Percentiles rank a stretch among this genome's conserved stretches.
Conservation (phyloP, 2,329 filamentous ascomycete species). For the Pyrenochaeta sp. region DNA sequence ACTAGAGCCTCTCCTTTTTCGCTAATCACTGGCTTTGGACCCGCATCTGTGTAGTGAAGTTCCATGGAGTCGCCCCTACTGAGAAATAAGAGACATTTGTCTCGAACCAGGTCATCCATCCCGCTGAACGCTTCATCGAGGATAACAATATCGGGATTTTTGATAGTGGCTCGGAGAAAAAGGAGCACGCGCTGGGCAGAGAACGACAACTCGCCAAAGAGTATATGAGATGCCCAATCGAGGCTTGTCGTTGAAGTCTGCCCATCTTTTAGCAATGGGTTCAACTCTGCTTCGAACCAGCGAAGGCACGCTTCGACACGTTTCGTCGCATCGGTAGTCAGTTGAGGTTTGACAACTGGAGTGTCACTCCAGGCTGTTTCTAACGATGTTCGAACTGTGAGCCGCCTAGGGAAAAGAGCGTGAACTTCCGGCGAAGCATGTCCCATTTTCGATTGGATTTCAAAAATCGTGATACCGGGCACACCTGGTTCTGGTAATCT, state of each 20-base stretch:
- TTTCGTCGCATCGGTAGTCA: conserved; percentile 64
- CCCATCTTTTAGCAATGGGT: conserved; percentile 53
- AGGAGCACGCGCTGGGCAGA: conserved; percentile 84
- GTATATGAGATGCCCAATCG: conserved; percentile 71
- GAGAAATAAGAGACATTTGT: conserved; percentile 86
- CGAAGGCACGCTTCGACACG: conserved; percentile 73
- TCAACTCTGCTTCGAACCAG: conserved; percentile 83
- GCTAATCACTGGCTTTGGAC: conserved; percentile 51
- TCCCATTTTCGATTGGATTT: conserved; percentile 87
- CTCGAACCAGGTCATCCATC: conserved; percentile 68
- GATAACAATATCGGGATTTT: conserved; percentile 57
- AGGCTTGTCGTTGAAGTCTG: conserved; percentile 24
- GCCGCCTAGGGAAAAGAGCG: conserved; percentile 82
- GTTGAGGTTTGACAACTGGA: conserved; percentile 72
- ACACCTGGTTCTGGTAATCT: conserved; percentile 76
- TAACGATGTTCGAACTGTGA: conserved; percentile 76
- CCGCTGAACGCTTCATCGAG: conserved; percentile 61
- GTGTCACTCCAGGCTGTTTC: conserved; percentile 93
- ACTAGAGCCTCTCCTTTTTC: conserved; percentile 60
- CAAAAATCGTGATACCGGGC: conserved; percentile 86
- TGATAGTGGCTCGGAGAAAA: conserved; percentile 67
- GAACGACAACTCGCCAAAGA: conserved; percentile 79
- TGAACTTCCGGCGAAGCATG: conserved; percentile 95
- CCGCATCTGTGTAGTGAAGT: conserved; percentile 43
- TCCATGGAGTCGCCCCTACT: conserved; percentile 54